These are phyloP conservation scores for Diaporthe sp. DNA, from an alignment of 2,329 filamentous ascomycete genomes.

Conservation along the genomic window DNA sequence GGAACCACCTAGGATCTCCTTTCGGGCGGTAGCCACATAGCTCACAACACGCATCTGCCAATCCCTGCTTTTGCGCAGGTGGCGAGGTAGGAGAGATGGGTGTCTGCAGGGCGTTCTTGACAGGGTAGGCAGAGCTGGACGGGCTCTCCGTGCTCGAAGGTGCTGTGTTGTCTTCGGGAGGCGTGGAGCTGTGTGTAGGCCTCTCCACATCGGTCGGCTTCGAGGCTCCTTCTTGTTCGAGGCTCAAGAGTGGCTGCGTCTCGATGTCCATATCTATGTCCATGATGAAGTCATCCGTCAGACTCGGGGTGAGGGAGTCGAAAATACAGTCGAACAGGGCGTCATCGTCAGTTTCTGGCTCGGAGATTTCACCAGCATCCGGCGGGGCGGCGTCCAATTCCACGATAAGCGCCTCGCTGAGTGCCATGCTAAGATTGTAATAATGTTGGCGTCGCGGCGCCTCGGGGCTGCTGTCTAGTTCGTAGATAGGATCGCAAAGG, in stretches of 20 bases:
- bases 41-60: conserved; percentile 57
- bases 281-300: conserved; percentile 26
- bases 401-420: conserved; percentile 54
- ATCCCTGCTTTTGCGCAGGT: conserved; percentile 48
- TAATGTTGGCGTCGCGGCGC: conserved; percentile 52
- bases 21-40: conserved; percentile 66
- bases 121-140: not conserved
- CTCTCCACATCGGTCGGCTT: conserved; percentile 9
- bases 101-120: conserved; percentile 3
- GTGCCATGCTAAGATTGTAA: conserved; percentile 51
- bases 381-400: conserved; percentile 35
- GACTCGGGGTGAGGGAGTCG: conserved; percentile 31
- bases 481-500: conserved; percentile 57
- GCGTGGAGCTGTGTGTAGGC: not conserved
- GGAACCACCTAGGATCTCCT: conserved; percentile 68
- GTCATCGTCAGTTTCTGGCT: conserved; percentile 26
- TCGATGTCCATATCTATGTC: conserved; percentile 22
- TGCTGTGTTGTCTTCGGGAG: conserved; percentile 11
- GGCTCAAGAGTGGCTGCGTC: conserved; percentile 24
- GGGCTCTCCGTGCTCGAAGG: conserved; percentile 2
- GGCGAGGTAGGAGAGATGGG: conserved; percentile 23
- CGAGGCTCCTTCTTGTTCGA: not conserved
- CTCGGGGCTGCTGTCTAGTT: conserved; percentile 41
- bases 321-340: conserved; percentile 16
- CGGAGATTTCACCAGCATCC: conserved; percentile 24